A percentile compares a stretch with the other conserved stretches of the same genome.
These are phyloP conservation scores for Ballota nigra DNA, from an alignment of 257 asterid species.

Conservation along the genomic window DNA sequence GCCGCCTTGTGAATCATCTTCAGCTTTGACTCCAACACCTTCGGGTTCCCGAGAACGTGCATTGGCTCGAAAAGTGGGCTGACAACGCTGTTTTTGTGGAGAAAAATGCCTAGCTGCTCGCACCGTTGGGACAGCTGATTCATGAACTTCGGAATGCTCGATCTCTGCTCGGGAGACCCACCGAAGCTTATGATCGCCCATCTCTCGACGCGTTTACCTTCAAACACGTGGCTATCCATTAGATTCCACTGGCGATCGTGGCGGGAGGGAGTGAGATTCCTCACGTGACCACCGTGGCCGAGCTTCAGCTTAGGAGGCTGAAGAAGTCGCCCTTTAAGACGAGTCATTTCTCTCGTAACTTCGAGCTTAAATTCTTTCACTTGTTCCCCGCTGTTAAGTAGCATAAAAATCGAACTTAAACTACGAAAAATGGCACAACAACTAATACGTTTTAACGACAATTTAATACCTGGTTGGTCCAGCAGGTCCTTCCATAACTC, in stretches of 20 bases:
- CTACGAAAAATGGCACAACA: background rate
- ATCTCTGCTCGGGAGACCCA: conserved; percentile 68
- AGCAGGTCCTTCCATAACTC: conserved; percentile 76
- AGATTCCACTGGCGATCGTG: conserved; percentile 95
- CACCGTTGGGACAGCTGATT: conserved; percentile 75
- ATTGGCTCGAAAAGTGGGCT: conserved; percentile 77
- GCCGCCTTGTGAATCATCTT: conserved; percentile 58
- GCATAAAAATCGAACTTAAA: background rate
- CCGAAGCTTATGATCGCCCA: conserved; percentile 92
- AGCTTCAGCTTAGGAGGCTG: conserved; percentile 96
- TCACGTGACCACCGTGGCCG: conserved; percentile 73
- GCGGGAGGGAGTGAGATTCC: conserved; percentile 74
- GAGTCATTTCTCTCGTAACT: conserved; percentile 73
- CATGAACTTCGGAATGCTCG: conserved; percentile 62
- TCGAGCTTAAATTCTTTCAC: conserved; percentile 68
- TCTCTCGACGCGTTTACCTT: conserved; percentile 70
- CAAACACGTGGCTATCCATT: conserved; percentile 81
- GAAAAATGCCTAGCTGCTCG: conserved; percentile 73
- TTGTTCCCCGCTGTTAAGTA: conserved; percentile 58
- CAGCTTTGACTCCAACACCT: conserved; percentile 71
- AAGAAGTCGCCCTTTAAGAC: conserved; percentile 75
- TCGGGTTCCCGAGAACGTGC: conserved; percentile 75
- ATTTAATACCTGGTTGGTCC: conserved; percentile 90
- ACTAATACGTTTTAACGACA: too few species aligned
- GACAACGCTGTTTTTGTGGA: conserved; percentile 48